Evolutionary conservation across 2,329 filamentous ascomycete species (phyloP), one percentile per base, ranked within the genome.

Genomic region (Alternaria triticina): DNA sequence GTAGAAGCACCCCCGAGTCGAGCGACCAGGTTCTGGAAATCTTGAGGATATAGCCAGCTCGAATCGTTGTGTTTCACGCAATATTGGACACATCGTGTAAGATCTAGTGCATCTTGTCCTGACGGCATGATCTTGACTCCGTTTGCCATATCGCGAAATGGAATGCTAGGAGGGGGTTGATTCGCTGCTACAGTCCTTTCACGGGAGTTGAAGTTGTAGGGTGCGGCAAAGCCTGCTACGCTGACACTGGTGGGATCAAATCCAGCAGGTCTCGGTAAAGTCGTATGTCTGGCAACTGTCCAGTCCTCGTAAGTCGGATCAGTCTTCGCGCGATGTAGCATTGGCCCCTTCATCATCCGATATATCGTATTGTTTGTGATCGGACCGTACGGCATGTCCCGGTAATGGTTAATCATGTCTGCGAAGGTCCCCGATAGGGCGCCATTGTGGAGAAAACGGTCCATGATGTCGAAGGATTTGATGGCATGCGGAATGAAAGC

Each of bases 401-500:
- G 71, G 23, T 68, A 61, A 5, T 59, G 47, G 25, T 73, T 72
- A 44, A 76, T 70, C 27, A 76, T 63, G 2, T 30, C 40, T 0
- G 68, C 45, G 1, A 73, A 43, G 1, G 62, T 61, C 6, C 51
- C 33, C 0, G 59, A 30, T 0, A 54, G 50, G 11, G 60, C 67
- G 12, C 74, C 74, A 17, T 77, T 77, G 54, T 54, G 66, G 20
- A 70, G 22, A 11, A 74, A 51, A 1, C 75, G 73, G 20, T 74
- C 68, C 17, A 70, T 66, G 5, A 76, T 54, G 22, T 74, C 68
- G 59, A 61, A 65, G 8, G 65, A 70, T 12, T 73, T 71, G 33
- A 76, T 62, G 3, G 64, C 68, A 2, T 71, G 59, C 1, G 74
- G 73, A 5, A 76, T 20, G 51, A 77, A 76, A 2, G 69, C 64